phyloP scores from a whole-genome alignment of 306 rosid genomes.

The Cicer arietinum region DNA sequence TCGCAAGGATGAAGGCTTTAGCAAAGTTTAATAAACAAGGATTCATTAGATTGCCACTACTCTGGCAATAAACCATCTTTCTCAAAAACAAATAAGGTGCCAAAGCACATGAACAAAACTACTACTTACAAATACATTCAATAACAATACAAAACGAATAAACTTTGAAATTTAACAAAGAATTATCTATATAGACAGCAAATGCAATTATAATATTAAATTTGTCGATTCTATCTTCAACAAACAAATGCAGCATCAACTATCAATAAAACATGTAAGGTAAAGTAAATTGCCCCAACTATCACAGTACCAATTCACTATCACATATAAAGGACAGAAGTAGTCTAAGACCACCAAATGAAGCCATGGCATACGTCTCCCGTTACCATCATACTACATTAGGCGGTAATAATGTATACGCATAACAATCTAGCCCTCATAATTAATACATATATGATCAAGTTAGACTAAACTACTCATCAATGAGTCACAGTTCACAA shows the following conservation, averaged over 20 bases:
- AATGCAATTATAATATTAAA: neutral
- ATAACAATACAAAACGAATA: constrained; percentile 14
- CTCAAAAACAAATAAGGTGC: neutral
- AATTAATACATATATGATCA: constrained; percentile 24
- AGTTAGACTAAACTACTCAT: constrained; percentile 25
- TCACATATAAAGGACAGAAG: neutral
- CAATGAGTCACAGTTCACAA: neutral
- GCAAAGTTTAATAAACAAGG: neutral
- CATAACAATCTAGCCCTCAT: too few species aligned
- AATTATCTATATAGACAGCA: neutral
- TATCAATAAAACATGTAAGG: neutral
- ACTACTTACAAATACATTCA: constrained; percentile 1
- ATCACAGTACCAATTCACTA: neutral
- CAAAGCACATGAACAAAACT: constrained; percentile 2
- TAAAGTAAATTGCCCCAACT: neutral
- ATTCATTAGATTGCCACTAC: neutral
- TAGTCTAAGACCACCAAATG: constrained; percentile 8
- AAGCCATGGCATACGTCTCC: neutral
- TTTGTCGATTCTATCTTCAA: neutral
- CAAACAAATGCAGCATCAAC: constrained; percentile 30
- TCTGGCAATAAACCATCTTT: neutral
- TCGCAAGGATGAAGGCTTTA: constrained; percentile 1
- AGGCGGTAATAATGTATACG: too few species aligned
- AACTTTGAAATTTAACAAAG: constrained; percentile 10
- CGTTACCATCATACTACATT: neutral